Evolutionary conservation across 2,329 filamentous ascomycete species (phyloP), one percentile per base, ranked within the genome.

Genomic region (Cordyceps tenuipes): DNA sequence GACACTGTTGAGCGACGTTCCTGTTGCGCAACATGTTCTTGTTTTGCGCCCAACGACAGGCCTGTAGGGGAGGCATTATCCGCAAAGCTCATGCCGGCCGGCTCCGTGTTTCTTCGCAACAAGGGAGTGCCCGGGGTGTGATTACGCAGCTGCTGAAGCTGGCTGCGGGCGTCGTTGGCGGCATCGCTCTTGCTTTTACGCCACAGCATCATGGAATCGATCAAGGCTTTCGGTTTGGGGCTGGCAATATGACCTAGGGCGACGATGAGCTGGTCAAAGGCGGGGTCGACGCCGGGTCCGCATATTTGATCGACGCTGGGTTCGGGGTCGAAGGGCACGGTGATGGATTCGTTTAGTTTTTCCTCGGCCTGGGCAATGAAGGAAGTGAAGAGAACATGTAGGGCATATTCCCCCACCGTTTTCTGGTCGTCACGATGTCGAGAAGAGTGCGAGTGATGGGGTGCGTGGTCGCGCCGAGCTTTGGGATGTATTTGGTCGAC

Each of bases 161-260:
- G 79, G 49, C 65, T 73, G 23, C 85, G 79, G 31, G 88, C 87
- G 64, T 87, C 83, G 66, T 84, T 87, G 31, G 92, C 91, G 23
- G 88, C 86, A 73, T 97, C 93, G 64, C 91, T 96, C 76, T 97
- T 97, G 64, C 85, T 90, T 73, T 97, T 97, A 60, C 94, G 86
- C 94, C 94, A 99, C 36, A 96, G 82, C 90, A 99, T 99, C 72
- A 99, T 91, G 21, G 90, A 92, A 73, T 99, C 94, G 68, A 99
- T 97, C 56, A 99, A 76, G 5, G 91, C 90, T 71, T 96, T 97
- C 5, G 95, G 95, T 70, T 95, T 96, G 65, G 92, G 89, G 62
- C 91, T 89, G 57, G 93, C 91, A 68, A 99, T 96, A 71, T 97
- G 93, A 3, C 94, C 94, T 44, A 99, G 80, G 17, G 95, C 94